phyloP scores from a whole-genome alignment of 805 yeast genomes.

The Debaryomyces hansenii region DNA sequence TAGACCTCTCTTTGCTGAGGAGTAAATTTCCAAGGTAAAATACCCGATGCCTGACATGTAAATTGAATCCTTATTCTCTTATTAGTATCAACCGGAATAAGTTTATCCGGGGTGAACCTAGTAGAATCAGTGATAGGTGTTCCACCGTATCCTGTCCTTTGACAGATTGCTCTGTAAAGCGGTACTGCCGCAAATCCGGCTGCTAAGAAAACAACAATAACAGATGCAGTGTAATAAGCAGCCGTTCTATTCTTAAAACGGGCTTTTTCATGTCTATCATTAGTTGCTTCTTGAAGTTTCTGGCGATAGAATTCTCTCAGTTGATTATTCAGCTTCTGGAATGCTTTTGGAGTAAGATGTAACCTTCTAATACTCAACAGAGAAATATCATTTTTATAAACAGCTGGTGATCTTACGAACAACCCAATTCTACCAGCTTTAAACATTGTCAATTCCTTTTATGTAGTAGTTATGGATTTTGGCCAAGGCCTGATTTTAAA shows the following conservation, averaged over 20 bases:
- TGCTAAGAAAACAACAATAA: conserved; percentile 69
- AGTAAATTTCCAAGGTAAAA: conserved; percentile 90
- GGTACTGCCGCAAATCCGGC: conserved; percentile 92
- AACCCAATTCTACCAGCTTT: background rate
- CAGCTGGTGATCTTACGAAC: background rate
- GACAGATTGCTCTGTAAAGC: conserved; percentile 85
- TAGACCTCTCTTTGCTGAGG: conserved; percentile 94
- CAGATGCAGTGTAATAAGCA: conserved; percentile 65
- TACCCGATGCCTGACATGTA: conserved; percentile 87
- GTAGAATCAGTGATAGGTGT: conserved; percentile 84
- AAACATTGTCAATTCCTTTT: background rate
- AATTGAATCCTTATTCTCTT: conserved; percentile 81
- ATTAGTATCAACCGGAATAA: conserved; percentile 84
- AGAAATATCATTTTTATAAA: background rate
- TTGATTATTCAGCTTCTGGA: background rate
- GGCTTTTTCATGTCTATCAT: conserved; percentile 26
- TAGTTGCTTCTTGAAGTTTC: conserved; percentile 10
- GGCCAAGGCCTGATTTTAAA: background rate
- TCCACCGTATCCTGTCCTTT: conserved; percentile 95
- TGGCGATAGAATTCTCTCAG: conserved; percentile 1
- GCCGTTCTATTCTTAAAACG: conserved; percentile 51
- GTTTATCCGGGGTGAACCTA: conserved; percentile 80
- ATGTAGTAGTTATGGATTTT: too few relatives aligned
- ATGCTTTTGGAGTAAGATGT: background rate
- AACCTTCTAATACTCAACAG: background rate